Percentiles rank a stretch among this genome's conserved stretches.
Conservation (phyloP, 805 yeast species). For the Cyberlindnera amylophila region DNA sequence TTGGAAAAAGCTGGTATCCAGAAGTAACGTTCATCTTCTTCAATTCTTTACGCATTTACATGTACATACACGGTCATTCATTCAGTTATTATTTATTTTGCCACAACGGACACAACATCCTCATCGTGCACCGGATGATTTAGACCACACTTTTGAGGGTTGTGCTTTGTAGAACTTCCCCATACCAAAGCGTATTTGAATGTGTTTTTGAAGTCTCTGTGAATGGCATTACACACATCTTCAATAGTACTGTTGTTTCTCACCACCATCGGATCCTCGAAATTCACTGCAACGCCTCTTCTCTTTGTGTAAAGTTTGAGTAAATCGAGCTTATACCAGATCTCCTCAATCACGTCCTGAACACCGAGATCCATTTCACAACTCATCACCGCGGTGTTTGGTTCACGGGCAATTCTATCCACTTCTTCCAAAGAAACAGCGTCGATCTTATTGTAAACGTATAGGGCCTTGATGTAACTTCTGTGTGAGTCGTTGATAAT, state of each 20-base stretch:
- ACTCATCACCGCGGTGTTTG: constrained; percentile 90
- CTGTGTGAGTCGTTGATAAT: constrained; percentile 84
- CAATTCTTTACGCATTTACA: too few species aligned
- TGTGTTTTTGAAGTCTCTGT: constrained; percentile 85
- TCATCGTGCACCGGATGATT: constrained; percentile 82
- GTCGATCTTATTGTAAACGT: constrained; percentile 92
- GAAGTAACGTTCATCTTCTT: constrained; percentile 11
- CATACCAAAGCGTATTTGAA: constrained; percentile 94
- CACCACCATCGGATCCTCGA: constrained; percentile 88
- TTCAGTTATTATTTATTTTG: constrained; percentile 45
- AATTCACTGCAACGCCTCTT: constrained; percentile 78
- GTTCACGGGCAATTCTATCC: constrained; percentile 86
- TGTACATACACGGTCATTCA: background rate
- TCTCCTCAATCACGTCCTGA: constrained; percentile 84
- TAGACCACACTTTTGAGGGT: constrained; percentile 95
- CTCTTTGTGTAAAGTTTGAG: constrained; percentile 84
- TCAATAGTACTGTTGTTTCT: constrained; percentile 74
- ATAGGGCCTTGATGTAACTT: constrained; percentile 84
- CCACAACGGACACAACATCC: constrained; percentile 87
- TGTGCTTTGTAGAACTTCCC: constrained; percentile 94
- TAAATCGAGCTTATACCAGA: constrained; percentile 84
- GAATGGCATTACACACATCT: constrained; percentile 87
- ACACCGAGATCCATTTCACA: constrained; percentile 87
- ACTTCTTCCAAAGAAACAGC: constrained; percentile 94
- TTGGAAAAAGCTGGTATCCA: constrained; percentile 48